Base-by-base conservation (phyloP, 768 basidiomycete genomes). In the Phylloporus sp. region DNA sequence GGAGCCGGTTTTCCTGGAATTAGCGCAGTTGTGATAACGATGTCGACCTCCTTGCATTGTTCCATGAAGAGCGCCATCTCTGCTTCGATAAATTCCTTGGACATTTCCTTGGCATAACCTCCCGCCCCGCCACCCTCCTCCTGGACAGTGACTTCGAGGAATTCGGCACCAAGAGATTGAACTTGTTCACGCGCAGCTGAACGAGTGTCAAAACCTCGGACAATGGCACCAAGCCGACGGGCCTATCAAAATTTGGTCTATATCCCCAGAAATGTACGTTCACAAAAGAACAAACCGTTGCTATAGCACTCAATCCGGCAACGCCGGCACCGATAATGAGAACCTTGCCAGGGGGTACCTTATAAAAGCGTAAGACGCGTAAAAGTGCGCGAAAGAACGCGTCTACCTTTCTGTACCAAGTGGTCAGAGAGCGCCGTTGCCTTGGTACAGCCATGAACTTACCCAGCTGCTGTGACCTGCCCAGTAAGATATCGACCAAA, bases 381-480 rank as follows among this genome's bases (percentile, higher is more conserved):
- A 21, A 49, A 44, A 47, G 21, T 34, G 18, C 22, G 33, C 11
- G 20, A 26, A 35, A 42, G 34, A 44, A 33, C 20, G 20, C 18
- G 28, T 24, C 48, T 51, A 78, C 75, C 72, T 77, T 77, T 52
- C 75, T 77, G 52, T 34, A 47, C 44, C 20, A 35, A 38, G 38
- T 18, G 11, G 26, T 50, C 7, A 61, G 38, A 42, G 37, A 50
- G 51, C 14, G 29, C 10, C 11, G 24, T 40, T n/a, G 46, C 24
- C 31, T 37, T 18, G 58, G 38, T 34, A 28, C 17, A 44, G n/a
- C 32, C 32, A 23, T 20, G 31, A 37, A 73, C 83, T 62, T 63
- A 88, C 84, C 87, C 88, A 64, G 89, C 90, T 48, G 90, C 90
- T 6, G 90, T 93, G 44, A 90, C 88, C 65, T 93, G 90, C 58